Evolutionary conservation across 768 basidiomycete species (phyloP).

Genomic region (Mycena capillaripes): DNA sequence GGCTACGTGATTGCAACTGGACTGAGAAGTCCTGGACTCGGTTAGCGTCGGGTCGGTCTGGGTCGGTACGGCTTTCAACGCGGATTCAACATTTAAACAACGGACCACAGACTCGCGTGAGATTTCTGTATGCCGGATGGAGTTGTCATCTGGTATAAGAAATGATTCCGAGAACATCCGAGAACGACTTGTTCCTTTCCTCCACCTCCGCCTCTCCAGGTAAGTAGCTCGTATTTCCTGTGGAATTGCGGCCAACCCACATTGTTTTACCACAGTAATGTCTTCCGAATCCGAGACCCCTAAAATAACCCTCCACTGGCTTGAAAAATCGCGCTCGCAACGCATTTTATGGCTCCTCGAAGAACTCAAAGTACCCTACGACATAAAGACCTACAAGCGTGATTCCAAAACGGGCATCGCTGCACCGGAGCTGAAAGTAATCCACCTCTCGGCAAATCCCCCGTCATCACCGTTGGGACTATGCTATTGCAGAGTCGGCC

Average conservation of each 20-base stretch:
- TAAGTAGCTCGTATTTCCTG: background rate
- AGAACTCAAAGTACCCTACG: slow-evolving; percentile 56
- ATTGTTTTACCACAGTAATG: background rate
- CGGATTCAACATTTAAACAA: too few relatives aligned
- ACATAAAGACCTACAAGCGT: slow-evolving; percentile 51
- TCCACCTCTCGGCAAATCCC: slow-evolving; percentile 56
- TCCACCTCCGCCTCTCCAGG: too few relatives aligned
- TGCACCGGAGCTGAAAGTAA: slow-evolving; percentile 45
- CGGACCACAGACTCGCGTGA: too few relatives aligned
- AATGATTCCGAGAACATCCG: too few relatives aligned
- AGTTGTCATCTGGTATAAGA: too few relatives aligned
- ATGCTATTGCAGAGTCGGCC: slow-evolving; percentile 54
- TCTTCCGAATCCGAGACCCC: background rate
- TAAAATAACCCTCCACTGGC: slow-evolving; percentile 47
- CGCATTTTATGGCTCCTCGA: slow-evolving; percentile 57
- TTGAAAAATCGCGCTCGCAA: slow-evolving; percentile 52
- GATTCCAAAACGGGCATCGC: slow-evolving; percentile 38
- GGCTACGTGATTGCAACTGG: too few relatives aligned
- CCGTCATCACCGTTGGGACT: slow-evolving; percentile 53
- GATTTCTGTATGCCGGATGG: too few relatives aligned
- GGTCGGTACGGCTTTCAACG: too few relatives aligned
- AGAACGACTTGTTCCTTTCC: too few relatives aligned
- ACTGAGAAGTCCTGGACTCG: too few relatives aligned
- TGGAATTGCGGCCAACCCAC: background rate
- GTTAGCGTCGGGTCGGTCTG: too few relatives aligned